Conservation (phyloP, 2,329 filamentous ascomycete species). For the Fusarium sp. region DNA sequence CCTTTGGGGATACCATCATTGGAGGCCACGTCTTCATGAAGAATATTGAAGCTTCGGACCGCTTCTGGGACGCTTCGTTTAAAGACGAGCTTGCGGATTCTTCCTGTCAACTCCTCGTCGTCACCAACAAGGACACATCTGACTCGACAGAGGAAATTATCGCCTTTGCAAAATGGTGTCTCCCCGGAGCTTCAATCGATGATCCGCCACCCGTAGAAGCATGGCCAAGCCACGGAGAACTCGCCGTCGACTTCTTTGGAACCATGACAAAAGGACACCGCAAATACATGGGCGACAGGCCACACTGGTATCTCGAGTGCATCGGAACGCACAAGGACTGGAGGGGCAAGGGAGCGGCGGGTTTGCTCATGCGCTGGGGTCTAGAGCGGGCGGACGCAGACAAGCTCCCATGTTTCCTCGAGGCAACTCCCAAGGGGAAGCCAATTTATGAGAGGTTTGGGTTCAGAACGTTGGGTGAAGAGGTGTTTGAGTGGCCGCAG, state of each 20-base stretch:
- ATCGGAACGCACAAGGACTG: constrained; percentile 56
- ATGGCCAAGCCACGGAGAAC: constrained; percentile 56
- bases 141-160: constrained; percentile 47
- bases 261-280: constrained; percentile 50
- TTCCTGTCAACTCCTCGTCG: constrained; percentile 53
- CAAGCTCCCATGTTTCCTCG: constrained; percentile 59
- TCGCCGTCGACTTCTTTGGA: constrained; percentile 56
- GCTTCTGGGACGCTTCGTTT: constrained; percentile 52
- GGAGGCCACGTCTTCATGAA: constrained; percentile 53
- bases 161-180: constrained; percentile 62
- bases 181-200: constrained; percentile 42
- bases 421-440: constrained; percentile 61
- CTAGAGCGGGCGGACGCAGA: constrained; percentile 57
- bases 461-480: constrained; percentile 54
- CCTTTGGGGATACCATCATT: constrained; percentile 56
- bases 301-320: constrained; percentile 63
- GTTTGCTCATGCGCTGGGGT: constrained; percentile 61
- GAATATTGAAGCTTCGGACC: constrained; percentile 33
- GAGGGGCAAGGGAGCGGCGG: constrained; percentile 60
- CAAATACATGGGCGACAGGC: constrained; percentile 53
- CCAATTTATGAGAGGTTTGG: constrained; percentile 62
- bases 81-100: constrained; percentile 56
- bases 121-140: constrained; percentile 48
- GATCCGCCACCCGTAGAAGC: constrained; percentile 42
- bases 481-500: constrained; percentile 50